Conservation (phyloP, 345 rosid genomes). For the Populus euphratica region DNA sequence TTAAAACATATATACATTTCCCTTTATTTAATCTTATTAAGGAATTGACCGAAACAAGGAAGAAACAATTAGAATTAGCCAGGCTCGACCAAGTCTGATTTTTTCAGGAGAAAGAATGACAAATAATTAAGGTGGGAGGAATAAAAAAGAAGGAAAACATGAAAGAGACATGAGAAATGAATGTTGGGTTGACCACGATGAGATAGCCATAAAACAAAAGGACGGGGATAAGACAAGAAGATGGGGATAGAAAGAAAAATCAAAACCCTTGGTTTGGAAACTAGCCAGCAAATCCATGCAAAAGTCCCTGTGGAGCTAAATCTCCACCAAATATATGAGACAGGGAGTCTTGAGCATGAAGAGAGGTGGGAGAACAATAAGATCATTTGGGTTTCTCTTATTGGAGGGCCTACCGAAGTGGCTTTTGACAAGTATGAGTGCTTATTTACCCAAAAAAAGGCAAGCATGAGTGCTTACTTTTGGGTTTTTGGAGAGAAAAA, state of each 20-base stretch:
- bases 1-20: too few relatives aligned
- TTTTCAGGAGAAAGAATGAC: not conserved
- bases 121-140: not conserved
- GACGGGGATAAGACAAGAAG: slow-evolving; percentile 16
- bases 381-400: slow-evolving; percentile 6
- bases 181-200: slow-evolving; percentile 32
- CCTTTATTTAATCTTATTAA: too few relatives aligned
- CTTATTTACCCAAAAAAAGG: slow-evolving; percentile 27
- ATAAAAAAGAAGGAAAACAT: not conserved
- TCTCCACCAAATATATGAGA: not conserved
- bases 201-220: slow-evolving; percentile 12
- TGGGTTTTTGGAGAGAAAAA: slow-evolving; percentile 20
- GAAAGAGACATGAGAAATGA: slow-evolving; percentile 28
- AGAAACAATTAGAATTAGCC: too few relatives aligned
- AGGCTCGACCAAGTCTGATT: not conserved
- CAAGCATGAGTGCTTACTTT: slow-evolving; percentile 49
- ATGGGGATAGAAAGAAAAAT: not conserved
- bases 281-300: slow-evolving; percentile 21
- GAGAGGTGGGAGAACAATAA: slow-evolving; percentile 23
- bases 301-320: slow-evolving; percentile 21
- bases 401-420: slow-evolving; percentile 40
- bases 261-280: slow-evolving; percentile 7
- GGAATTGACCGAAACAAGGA: not conserved
- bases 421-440: slow-evolving; percentile 43
- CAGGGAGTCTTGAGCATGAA: slow-evolving; percentile 36